These are phyloP conservation scores for Botrytis fragariae DNA, from an alignment of 2,329 filamentous ascomycete genomes.

Conservation along the genomic window DNA sequence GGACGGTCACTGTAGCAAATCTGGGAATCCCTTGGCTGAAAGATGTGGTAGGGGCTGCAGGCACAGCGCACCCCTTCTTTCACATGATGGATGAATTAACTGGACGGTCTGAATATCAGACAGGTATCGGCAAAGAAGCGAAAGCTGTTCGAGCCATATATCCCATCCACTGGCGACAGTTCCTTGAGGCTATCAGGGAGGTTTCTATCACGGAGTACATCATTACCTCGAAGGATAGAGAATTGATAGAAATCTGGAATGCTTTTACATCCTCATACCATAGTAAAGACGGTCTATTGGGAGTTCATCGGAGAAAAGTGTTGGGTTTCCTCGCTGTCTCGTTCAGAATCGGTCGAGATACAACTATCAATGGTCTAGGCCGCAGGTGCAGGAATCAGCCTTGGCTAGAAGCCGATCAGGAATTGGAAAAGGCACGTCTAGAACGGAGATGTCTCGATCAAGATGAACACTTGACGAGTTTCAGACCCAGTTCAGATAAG, in stretches of 20 bases:
- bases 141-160: not conserved
- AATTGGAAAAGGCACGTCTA: conserved; percentile 5
- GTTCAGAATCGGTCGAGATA: not conserved
- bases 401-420: conserved; percentile 5
- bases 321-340: not conserved
- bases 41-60: not conserved
- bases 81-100: conserved; percentile 8
- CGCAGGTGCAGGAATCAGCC: not conserved
- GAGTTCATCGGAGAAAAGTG: not conserved
- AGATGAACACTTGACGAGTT: not conserved
- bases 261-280: not conserved
- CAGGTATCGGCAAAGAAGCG: conserved; percentile 5
- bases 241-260: not conserved
- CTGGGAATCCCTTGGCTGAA: not conserved
- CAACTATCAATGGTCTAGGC: conserved; percentile 2
- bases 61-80: conserved; percentile 6
- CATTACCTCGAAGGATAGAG: not conserved
- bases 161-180: conserved; percentile 2
- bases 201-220: not conserved
- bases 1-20: not conserved
- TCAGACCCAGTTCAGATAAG: not conserved
- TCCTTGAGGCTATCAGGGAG: not conserved
- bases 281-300: not conserved
- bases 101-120: not conserved
- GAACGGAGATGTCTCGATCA: not conserved